A percentile compares a stretch with the other conserved stretches of the same genome.
These are phyloP conservation scores for Irpex sp. DNA, from an alignment of 1,284 basidiomycete species.

Conservation along the genomic window DNA sequence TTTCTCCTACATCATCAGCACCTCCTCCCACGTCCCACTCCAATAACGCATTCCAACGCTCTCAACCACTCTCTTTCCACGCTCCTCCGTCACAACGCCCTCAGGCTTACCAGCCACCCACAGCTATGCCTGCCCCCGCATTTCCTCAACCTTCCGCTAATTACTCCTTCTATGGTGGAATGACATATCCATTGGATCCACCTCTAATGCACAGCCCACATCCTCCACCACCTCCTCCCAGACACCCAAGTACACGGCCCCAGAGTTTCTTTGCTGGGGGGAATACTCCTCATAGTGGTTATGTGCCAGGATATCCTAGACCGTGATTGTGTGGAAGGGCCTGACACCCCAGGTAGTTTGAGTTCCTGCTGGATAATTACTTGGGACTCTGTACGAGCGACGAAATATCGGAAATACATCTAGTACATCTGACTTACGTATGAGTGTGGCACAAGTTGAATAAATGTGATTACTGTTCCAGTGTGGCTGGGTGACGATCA, in stretches of 20 bases:
- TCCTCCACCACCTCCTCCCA: neutral
- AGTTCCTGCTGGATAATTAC: too few species aligned
- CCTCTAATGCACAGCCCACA: neutral
- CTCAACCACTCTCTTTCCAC: neutral
- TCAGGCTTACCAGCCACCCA: neutral
- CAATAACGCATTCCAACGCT: neutral
- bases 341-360: neutral
- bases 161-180: neutral
- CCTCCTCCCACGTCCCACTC: neutral
- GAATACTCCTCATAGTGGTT: neutral
- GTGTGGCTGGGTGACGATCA: too few species aligned
- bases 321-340: neutral
- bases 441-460: too few species aligned
- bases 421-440: too few species aligned
- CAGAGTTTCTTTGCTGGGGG: slow-evolving; percentile 4
- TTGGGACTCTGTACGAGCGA: too few species aligned
- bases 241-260: neutral
- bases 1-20: neutral
- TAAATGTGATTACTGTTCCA: too few species aligned
- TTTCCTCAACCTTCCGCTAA: neutral
- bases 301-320: neutral
- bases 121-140: neutral
- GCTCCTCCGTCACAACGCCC: neutral
- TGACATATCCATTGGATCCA: neutral
- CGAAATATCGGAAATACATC: too few species aligned